Conservation (phyloP, 192 early-diverging fungal genomes). For the Glomus cerebriforme region DNA sequence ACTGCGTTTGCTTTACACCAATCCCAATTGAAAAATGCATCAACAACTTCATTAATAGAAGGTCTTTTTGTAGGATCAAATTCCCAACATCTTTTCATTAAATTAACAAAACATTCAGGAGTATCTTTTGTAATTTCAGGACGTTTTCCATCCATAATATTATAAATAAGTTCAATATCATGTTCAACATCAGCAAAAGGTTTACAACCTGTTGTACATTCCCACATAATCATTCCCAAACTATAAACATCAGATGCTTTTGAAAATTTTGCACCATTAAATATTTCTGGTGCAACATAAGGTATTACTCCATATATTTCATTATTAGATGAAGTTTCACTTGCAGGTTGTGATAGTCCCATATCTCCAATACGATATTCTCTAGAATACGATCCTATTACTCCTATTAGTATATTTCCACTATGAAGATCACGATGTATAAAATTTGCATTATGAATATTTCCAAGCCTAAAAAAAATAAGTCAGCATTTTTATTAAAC, state of each 20-base stretch:
- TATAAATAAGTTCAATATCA: not conserved
- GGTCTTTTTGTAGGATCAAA: not conserved
- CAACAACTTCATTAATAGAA: not conserved
- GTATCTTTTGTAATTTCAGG: not conserved
- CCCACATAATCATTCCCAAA: too few relatives aligned
- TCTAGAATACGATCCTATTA: not conserved
- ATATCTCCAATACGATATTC: not conserved
- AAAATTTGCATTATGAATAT: not conserved
- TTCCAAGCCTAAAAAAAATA: not conserved
- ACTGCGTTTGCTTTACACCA: not conserved
- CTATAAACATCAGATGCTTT: too few relatives aligned
- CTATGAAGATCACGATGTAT: constrained; percentile 21
- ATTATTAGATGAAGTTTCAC: not conserved
- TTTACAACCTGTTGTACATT: not conserved
- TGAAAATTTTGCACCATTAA: too few relatives aligned
- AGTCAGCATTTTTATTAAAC: not conserved
- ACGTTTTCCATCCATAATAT: not conserved
- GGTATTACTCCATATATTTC: too few relatives aligned
- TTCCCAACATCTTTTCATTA: not conserved
- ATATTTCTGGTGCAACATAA: too few relatives aligned
- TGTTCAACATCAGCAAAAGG: not conserved
- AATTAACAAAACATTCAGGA: not conserved
- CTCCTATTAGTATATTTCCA: not conserved
- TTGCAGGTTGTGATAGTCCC: not conserved
- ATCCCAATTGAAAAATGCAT: not conserved